Base-by-base conservation (phyloP, 805 yeast genomes). In the Pichia kluyveri region DNA sequence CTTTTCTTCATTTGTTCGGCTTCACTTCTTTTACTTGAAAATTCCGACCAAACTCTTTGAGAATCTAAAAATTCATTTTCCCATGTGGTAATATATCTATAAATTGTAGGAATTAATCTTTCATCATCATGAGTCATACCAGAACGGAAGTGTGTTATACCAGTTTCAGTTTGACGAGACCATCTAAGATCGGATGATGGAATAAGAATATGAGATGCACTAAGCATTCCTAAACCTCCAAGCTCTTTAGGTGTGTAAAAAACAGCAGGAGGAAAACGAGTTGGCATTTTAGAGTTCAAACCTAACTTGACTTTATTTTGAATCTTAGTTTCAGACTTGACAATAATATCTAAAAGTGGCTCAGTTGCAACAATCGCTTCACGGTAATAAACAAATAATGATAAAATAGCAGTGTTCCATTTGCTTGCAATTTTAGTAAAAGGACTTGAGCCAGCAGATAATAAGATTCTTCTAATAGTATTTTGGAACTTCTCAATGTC, bases 211-310 rank as follows among this genome's bases (percentile, higher is more conserved):
- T 93, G 99, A 14, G 96, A 87, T 0, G 98, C 98, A 71, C 96
- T 86, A 27, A 93, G 70, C 99, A 93, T 93, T 27, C 99, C 99
- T 41, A 93, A 69, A 41, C 99, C 99, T 44, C 99, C 99, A 4
- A 93, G 69, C 62, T 93, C 99, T 56, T 90, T 91, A 0, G 99
- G 99, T 0, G 99, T 89, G 62, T 93, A 93, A 59, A 93, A 93
- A 0, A 93, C 99, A 4, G 97, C 97, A 0, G 99, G 99, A 4
- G 99, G 99, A 68, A 93, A 93, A 48, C 99, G 73, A 0, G 96
- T 82, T 0, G 99, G 99, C 99, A 93, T 93, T 66, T 93, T 93
- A 14, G 98, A 91, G 59, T 93, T 93, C 51, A 93, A 72, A 0
- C 99, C 99, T 69, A 91, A 77, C 61, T 93, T 93, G 18, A 93